Base-by-base conservation (phyloP, 78 protist species). In the Paratrimastix pyriformis region DNA sequence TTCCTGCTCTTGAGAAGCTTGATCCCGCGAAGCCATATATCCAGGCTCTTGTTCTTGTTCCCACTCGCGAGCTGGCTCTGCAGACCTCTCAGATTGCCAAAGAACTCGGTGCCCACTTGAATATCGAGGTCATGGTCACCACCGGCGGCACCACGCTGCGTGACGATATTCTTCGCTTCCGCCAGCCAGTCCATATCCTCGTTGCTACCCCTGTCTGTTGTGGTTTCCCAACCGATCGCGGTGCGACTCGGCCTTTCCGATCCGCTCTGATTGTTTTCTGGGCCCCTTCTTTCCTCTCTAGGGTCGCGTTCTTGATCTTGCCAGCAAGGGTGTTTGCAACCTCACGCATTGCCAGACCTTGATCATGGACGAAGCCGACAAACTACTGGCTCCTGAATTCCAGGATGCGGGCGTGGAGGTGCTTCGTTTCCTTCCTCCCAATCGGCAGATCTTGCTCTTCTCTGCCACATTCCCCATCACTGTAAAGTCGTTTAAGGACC, bases 291-390 rank as follows among this genome's bases (percentile, higher is more conserved):
- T 15, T 50, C 15, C 55, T 50, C 13, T 50, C 32, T 50, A 50
- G 30, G 98, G 99, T 1, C 86, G 99, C 29, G 73, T 93, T 26
- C 59, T 83, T 29, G 97, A 91, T 65, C 85, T 93, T 37, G 84
- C 87, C 18, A 72, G 83, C 48, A 78, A 82, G 75, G 71, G 55
- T 15, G 82, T 87, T 43, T 83, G 88, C n/a, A 59, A 84, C 52
- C 44, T 91, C 35, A 13, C 32, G 45, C 45, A 87, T 29, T 81
- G 90, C 82, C 33, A n/a, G 18, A 80, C 80, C 9, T 2, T 93
- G 33, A 89, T 91, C 38, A 44, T 96, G 76, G 99, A 96, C 71
- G 98, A 97, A 79, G 98, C 98, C 15, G 98, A 94, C 87, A 92
- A 94, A 81, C 85, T 93, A 1, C 80, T 96, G 69, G 88, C 95